Percentiles rank a stretch among this genome's conserved stretches.
Conservation (phyloP, 2,329 filamentous ascomycete genomes). For the Talaromyces amestolkiae region DNA sequence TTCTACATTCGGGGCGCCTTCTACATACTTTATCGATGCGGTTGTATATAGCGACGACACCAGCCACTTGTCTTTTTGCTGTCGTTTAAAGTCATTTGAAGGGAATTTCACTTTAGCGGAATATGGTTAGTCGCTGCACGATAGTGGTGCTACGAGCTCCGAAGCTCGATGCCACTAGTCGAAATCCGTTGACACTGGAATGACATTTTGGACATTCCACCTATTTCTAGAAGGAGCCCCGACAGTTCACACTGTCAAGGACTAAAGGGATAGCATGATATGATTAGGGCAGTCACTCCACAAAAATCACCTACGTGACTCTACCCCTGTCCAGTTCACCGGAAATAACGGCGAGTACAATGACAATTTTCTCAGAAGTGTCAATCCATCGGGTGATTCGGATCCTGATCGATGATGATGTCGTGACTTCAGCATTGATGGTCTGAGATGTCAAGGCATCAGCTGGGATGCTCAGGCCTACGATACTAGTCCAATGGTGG, state of each 20-base stretch:
- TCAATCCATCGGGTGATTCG: background rate
- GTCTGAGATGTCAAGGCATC: background rate
- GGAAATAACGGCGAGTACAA: background rate
- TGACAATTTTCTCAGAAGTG: background rate
- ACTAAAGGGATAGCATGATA: background rate
- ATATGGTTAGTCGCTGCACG: background rate
- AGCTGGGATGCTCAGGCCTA: background rate
- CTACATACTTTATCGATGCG: background rate
- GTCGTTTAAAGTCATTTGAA: background rate
- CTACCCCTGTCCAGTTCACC: background rate
- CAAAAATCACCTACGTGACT: background rate
- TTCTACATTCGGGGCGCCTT: background rate
- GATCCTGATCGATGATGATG: background rate
- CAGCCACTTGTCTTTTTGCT: background rate
- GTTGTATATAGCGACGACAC: background rate
- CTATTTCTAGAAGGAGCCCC: slow-evolving; percentile 4
- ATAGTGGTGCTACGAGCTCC: background rate
- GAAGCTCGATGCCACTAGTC: background rate
- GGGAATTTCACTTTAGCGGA: background rate
- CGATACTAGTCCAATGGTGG: background rate
- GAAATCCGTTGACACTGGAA: background rate
- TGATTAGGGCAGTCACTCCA: background rate
- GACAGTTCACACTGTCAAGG: background rate
- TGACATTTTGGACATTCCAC: background rate
- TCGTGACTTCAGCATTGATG: background rate